Evolutionary conservation across 2,329 filamentous ascomycete genomes (phyloP).

Genomic region (Neofusicoccum sp.): DNA sequence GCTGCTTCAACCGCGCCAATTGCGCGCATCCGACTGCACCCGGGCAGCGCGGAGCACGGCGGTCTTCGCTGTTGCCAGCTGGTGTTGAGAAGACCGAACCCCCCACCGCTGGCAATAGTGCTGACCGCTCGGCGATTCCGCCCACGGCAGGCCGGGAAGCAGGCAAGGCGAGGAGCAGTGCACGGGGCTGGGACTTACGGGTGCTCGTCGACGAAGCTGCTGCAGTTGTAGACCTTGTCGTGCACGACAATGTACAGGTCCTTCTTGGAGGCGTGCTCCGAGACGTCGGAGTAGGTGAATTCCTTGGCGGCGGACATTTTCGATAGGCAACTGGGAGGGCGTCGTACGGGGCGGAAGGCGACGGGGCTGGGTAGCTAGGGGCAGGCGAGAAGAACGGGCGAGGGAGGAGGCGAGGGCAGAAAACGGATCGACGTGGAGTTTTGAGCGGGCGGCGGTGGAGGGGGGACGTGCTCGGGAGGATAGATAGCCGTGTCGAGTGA

Average conservation of each 20-base stretch:
- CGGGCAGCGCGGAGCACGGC: background rate
- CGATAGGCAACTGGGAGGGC: background rate
- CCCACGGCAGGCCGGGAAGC: background rate
- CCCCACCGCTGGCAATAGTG: background rate
- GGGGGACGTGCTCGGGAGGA: conserved; percentile 12
- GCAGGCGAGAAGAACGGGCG: background rate
- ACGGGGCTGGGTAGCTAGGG: background rate
- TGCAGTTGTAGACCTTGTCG: conserved; percentile 92
- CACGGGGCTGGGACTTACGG: conserved; percentile 61
- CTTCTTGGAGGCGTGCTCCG: conserved; percentile 67
- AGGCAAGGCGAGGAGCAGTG: background rate
- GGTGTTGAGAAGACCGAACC: background rate
- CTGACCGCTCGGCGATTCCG: background rate
- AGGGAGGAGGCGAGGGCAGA: background rate
- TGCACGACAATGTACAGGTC: conserved; percentile 90
- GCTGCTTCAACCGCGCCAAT: background rate
- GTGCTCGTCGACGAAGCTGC: conserved; percentile 95
- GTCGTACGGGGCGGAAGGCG: background rate
- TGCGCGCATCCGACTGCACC: background rate
- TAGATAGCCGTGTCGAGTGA: conserved; percentile 2
- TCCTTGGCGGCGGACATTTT: conserved; percentile 41
- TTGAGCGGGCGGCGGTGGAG: conserved; percentile 18
- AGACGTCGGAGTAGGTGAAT: conserved; percentile 45
- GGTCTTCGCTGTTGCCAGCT: background rate
- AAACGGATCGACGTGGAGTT: conserved; percentile 19